Conservation (phyloP, 2,329 filamentous ascomycete species). For the Aspergillus texensis region DNA sequence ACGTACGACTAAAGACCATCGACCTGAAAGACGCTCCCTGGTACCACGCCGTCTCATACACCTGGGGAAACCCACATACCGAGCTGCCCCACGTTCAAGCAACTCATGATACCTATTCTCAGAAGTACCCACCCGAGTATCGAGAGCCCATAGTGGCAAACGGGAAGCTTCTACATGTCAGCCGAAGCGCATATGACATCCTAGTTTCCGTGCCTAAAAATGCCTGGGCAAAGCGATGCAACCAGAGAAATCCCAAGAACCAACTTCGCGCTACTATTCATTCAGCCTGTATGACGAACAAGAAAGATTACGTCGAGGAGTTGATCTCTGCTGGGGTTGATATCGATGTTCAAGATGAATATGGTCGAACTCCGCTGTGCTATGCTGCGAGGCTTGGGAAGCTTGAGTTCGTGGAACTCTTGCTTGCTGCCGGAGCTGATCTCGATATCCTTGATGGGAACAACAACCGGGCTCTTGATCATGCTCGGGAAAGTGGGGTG, state of each 20-base stretch:
- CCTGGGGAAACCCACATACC: conserved; percentile 11
- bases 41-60: conserved; percentile 10
- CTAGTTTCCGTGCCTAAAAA: background rate
- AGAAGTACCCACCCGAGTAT: background rate
- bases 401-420: conserved; percentile 1
- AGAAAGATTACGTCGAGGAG: background rate
- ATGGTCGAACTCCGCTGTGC: background rate
- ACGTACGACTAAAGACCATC: background rate
- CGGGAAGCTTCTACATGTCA: background rate
- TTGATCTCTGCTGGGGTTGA: conserved; percentile 1
- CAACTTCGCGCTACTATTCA: conserved; percentile 3
- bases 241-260: background rate
- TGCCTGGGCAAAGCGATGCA: conserved; percentile 4
- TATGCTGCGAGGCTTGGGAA: conserved; percentile 3
- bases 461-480: background rate
- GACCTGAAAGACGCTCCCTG: background rate
- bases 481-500: background rate
- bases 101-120: background rate
- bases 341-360: conserved; percentile 3
- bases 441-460: background rate
- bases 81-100: background rate
- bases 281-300: background rate
- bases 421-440: conserved; percentile 7
- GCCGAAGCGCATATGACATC: conserved; percentile 2
- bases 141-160: background rate